Conservation (phyloP, 148 eudicot genomes). For the Chenopodium formosanum region DNA sequence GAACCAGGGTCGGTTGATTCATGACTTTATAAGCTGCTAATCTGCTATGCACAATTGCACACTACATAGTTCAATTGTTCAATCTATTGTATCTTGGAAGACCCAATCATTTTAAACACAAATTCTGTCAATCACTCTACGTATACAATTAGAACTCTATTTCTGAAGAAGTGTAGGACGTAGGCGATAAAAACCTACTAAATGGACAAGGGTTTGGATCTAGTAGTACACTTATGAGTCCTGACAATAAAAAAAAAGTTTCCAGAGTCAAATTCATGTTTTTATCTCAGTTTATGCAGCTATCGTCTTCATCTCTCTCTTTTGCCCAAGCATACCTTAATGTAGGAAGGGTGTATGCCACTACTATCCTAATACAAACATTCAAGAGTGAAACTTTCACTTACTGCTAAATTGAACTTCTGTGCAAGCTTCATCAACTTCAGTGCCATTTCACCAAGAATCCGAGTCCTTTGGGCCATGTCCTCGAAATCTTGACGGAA, state of each 20-base stretch:
- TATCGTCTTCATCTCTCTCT: slow-evolving; percentile 1
- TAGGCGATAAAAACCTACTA: too few relatives aligned
- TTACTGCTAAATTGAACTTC: slow-evolving; percentile 74
- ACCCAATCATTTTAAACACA: neutral
- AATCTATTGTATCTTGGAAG: neutral
- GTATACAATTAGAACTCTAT: neutral
- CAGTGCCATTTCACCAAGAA: slow-evolving; percentile 79
- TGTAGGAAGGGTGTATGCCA: neutral
- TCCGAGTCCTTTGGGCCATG: slow-evolving; percentile 82
- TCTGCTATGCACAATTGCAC: neutral
- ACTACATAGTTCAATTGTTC: neutral
- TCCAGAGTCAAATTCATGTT: neutral
- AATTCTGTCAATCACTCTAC: neutral
- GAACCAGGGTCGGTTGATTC: neutral
- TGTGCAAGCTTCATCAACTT: slow-evolving; percentile 89
- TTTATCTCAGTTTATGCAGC: neutral
- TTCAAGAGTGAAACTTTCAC: slow-evolving; percentile 24
- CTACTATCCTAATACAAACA: neutral
- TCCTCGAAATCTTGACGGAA: slow-evolving; percentile 98
- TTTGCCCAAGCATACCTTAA: neutral
- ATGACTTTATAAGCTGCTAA: neutral
- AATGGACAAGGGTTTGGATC: neutral
- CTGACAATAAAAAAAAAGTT: neutral
- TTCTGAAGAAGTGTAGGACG: neutral
- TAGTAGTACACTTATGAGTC: neutral